Evolutionary conservation across 148 eudicot species (phyloP), one percentile per base, ranked within the genome.

Genomic region (Vaccinium macrocarpon): DNA sequence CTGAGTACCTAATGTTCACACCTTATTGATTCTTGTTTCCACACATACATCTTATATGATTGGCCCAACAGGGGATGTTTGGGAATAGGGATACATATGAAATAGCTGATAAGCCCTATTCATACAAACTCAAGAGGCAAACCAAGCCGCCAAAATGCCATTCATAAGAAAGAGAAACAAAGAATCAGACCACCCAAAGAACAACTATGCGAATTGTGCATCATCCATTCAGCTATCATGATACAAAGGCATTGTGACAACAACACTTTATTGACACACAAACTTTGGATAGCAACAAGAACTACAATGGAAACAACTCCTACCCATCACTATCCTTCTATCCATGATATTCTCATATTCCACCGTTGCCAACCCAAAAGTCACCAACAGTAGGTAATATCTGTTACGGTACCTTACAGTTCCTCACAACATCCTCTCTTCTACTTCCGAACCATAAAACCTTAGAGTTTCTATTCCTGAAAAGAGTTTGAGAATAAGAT

Each of bases 21-120:
- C 29, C 5, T 35, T 29, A 51, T 55, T 62, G 76, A 71, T 19
- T n/a, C n/a, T 13, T 81, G 23, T 16, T 66, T 81, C 16, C 4
- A 27, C 29, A 70, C 14, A 27, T 53, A 70, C 64, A 71, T 29
- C 27, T 5, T 82, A 9, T 52, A 71, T 48, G 21, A 16, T 52
- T 29, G 5, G 46, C 46, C 46, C 46, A 42, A 1, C 46, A 4
- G 35, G n/a, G 10, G 46, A 82, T 71, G 64, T 8, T 42, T 42
- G 46, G 46, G 46, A 42, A 42, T 50, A 23, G 52, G 57, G 76
- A 71, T 71, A 49, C 84, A 82, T 49, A 50, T 82, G 61, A 50
- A 51, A 32, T 70, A 51, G 48, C 62, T 71, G 15, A 27, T 52
- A 29, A 66, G 55, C 64, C 62, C 73, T 32, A 68, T 53, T 27